Evolutionary conservation across 371 early-diverging fungal species (phyloP).

Genomic region (Mucor sp.): DNA sequence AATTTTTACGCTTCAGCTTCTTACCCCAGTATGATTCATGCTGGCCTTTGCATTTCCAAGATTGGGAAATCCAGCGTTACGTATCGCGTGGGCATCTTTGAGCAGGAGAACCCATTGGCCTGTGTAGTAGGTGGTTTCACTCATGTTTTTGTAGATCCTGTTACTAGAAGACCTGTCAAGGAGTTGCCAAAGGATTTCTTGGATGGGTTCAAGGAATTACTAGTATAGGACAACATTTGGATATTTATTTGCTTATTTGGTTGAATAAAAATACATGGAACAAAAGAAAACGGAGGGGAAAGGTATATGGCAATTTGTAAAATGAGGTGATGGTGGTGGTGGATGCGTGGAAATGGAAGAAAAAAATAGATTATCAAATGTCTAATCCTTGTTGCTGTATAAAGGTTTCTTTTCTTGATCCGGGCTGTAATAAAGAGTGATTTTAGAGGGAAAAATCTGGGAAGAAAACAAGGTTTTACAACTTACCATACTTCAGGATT

Average conservation of each 20-base stretch:
- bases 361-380: neutral
- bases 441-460: neutral
- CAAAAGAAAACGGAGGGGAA: neutral
- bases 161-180: constrained; percentile 35
- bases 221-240: neutral
- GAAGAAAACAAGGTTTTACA: neutral
- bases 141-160: constrained; percentile 50
- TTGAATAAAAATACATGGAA: constrained; percentile 7
- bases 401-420: constrained; percentile 6
- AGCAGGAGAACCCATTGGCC: constrained; percentile 36
- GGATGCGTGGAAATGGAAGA: neutral
- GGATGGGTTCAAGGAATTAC: constrained; percentile 21
- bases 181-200: constrained; percentile 27
- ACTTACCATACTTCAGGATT: constrained; percentile 8
- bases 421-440: neutral
- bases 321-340: neutral
- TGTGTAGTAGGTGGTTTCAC: constrained; percentile 50
- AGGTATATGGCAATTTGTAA: neutral
- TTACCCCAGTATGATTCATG: constrained; percentile 57
- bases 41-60: constrained; percentile 57
- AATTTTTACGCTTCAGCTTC: constrained; percentile 53
- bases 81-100: constrained; percentile 65
- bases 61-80: constrained; percentile 60
- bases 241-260: neutral
- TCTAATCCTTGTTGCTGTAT: neutral